Base-by-base conservation (phyloP, 768 basidiomycete genomes). In the Rhizopogon vinicolor region DNA sequence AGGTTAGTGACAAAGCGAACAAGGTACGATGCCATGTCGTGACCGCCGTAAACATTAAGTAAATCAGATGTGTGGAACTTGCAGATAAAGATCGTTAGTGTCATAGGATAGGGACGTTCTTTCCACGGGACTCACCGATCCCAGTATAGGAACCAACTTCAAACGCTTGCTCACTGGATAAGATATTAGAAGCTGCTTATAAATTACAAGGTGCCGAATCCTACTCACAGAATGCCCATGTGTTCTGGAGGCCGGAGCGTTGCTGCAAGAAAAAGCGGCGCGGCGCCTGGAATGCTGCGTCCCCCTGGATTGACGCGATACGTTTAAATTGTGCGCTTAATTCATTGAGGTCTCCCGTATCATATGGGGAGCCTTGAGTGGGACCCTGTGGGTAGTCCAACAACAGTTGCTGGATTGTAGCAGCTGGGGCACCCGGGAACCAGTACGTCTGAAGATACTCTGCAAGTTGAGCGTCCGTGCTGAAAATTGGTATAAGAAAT, bases 311-410 rank as follows among this genome's bases (percentile, higher is more conserved):
- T 0, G 81, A 74, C 5, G 82, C 74, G 5, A 82, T 55, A 1
- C 80, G 71, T 59, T 84, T 83, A 65, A 71, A 82, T 54, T 83
- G 73, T 0, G 78, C 75, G 2, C 76, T 74, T 5, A 78, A 55
- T 0, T 72, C 71, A 53, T 84, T 81, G 16, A 72, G 54, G 40
- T 62, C 19, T 0, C 75, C 74, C 0, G 83, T 84, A 54, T 72
- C 72, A 58, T 78, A 85, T 0, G 83, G 83, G 0, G 81, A 83
- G n/a, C 83, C 83, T 51, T 74, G 60, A 1, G 68, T 64, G 1
- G 73, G 62, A 49, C 78, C 72, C 0, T 61, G 53, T 1, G 81
- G 74, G 56, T 80, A 81, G 44, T 57, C 19, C 1, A 1, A 18
- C 56, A 58, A 54, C 16, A 80, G 41, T 13, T 61, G 53, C 14